These are phyloP conservation scores for Mimosa bimucronata DNA, from an alignment of 306 rosid genomes.

Conservation along the genomic window DNA sequence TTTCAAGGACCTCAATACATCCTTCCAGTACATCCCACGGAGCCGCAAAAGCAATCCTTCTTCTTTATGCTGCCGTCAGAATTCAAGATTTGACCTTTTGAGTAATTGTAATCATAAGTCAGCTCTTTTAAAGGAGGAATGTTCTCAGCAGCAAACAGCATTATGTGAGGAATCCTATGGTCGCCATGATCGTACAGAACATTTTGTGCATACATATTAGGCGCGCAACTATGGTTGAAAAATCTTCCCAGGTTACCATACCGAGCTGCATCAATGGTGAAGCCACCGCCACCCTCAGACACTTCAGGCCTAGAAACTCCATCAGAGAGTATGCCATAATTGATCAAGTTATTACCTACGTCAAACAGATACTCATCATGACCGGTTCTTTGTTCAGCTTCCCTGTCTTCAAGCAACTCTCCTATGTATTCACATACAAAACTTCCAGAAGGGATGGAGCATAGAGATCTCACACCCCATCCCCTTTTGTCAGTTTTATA, in stretches of 20 bases:
- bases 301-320: conserved; percentile 42
- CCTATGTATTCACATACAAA: conserved; percentile 76
- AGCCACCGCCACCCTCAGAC: conserved; percentile 40
- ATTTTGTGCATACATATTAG: conserved; percentile 70
- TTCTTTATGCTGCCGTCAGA: conserved; percentile 62
- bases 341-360: conserved; percentile 55
- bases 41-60: conserved; percentile 68
- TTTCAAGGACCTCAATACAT: conserved; percentile 52
- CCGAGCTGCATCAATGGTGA: conserved; percentile 64
- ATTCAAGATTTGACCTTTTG: conserved; percentile 57
- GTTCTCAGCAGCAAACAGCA: conserved; percentile 69
- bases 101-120: conserved; percentile 63
- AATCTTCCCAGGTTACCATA: conserved; percentile 77
- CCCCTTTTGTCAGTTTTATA: conserved; percentile 65
- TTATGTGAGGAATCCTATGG: conserved; percentile 67
- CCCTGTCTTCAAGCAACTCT: conserved; percentile 62
- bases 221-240: conserved; percentile 77
- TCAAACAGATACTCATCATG: conserved; percentile 70
- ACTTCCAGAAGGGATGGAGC: conserved; percentile 70
- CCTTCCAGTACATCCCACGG: conserved; percentile 63
- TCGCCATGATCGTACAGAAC: conserved; percentile 71
- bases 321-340: conserved; percentile 45
- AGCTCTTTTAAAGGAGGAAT: conserved; percentile 65
- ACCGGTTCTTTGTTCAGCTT: conserved; percentile 59
- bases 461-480: conserved; percentile 78